These are phyloP conservation scores for Trematosphaeria pertusa DNA, from an alignment of 2,329 filamentous ascomycete species.

Conservation along the genomic window DNA sequence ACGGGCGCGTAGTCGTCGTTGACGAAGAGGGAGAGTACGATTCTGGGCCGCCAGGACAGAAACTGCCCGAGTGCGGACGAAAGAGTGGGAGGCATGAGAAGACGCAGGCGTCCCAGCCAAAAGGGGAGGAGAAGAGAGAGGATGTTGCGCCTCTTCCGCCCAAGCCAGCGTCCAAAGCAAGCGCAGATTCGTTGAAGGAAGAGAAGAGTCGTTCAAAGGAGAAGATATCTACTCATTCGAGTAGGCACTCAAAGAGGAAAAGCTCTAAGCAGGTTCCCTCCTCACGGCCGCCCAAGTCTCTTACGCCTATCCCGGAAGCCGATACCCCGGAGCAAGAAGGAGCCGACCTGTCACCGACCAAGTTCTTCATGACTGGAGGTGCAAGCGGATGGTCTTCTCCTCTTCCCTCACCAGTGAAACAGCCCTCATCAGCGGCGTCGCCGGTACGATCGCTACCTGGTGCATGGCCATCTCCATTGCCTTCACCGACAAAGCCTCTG, in stretches of 20 bases:
- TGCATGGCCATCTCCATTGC: conserved; percentile 19
- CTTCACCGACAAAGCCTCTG: too few relatives aligned
- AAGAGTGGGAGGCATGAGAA: not conserved
- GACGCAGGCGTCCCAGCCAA: not conserved
- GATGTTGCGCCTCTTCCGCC: not conserved
- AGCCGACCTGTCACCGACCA: conserved; percentile 19
- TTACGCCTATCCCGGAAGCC: conserved; percentile 19
- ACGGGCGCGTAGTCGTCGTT: conserved; percentile 37
- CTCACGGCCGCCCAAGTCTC: not conserved
- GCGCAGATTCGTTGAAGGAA: not conserved
- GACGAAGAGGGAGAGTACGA: conserved; percentile 35
- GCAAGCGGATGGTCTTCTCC: conserved; percentile 19
- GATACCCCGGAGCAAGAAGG: conserved; percentile 14
- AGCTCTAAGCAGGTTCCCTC: not conserved
- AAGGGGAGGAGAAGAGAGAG: conserved; percentile 3
- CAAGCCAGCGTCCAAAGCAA: not conserved
- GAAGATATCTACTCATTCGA: not conserved
- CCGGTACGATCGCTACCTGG: conserved; percentile 11
- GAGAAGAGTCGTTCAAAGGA: not conserved
- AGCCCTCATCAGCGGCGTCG: conserved; percentile 5
- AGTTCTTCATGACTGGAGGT: conserved; percentile 32
- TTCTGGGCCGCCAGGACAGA: conserved; percentile 19
- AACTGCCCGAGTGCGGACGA: conserved; percentile 5
- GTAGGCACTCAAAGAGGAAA: conserved; percentile 2
- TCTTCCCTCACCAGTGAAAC: not conserved